Conservation (phyloP, 257 asterid genomes). For the Forsythia viridissima region DNA sequence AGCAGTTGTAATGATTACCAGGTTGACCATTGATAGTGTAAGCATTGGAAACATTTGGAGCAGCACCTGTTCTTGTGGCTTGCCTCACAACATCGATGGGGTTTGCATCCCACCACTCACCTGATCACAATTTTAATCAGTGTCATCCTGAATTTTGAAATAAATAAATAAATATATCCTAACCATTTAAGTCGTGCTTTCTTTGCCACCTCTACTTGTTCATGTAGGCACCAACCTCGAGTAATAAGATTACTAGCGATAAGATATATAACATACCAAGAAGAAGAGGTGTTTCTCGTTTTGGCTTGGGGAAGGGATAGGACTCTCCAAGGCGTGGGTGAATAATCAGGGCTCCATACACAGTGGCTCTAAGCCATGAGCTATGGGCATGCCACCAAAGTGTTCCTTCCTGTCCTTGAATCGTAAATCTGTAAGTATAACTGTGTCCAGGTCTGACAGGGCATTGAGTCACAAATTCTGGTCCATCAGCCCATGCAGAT, state of each 20-base stretch:
- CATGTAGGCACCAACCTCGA: not conserved
- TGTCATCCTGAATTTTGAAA: not conserved
- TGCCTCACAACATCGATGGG: constrained; percentile 74
- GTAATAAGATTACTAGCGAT: not conserved
- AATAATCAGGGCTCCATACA: constrained; percentile 76
- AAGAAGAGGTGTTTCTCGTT: constrained; percentile 65
- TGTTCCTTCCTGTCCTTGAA: constrained; percentile 91
- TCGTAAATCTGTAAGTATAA: constrained; percentile 73
- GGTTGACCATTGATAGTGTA: constrained; percentile 95
- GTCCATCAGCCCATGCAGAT: constrained; percentile 92
- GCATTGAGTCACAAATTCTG: constrained; percentile 84
- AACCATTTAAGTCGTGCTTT: no score
- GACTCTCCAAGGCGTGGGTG: constrained; percentile 67
- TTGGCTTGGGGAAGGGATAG: constrained; percentile 79
- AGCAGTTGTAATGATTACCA: constrained; percentile 86
- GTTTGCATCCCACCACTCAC: constrained; percentile 96
- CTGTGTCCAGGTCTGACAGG: constrained; percentile 82
- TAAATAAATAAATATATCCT: not conserved
- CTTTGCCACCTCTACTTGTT: no score
- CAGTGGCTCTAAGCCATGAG: constrained; percentile 95
- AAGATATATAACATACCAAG: constrained; percentile 47
- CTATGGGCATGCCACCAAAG: constrained; percentile 99
- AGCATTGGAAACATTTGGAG: constrained; percentile 80
- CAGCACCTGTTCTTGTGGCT: constrained; percentile 77
- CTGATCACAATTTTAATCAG: constrained; percentile 39